Evolutionary conservation across 176 grass and related monocot genomes (phyloP), one percentile per base, ranked within the genome.

Genomic region (Oryza glumipatula): DNA sequence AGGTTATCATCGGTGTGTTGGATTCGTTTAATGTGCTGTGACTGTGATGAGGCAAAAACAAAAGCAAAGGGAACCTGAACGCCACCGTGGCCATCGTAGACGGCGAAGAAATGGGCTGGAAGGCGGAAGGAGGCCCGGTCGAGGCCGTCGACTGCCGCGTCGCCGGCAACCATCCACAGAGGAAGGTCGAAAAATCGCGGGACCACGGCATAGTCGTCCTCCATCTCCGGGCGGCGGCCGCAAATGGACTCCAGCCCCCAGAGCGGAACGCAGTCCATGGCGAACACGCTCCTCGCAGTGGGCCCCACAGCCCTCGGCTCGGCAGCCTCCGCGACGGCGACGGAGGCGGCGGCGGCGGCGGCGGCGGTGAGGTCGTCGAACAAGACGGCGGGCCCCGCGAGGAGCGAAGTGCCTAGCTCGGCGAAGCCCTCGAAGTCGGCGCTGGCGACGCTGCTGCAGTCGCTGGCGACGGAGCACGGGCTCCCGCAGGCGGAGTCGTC

Each of bases 31-130:
- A 7, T 60, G 51, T 36, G 74, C 5, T 60, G 51, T 36, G 74
- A 1, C 5, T 60, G 51, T 36, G 74, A 1, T n/a, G 41, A 47
- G 43, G 30, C 6, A 78, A 72, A 41, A 8, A 4, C 38, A 39
- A 39, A 39, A 39, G 38, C 38, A 39, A 7, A 39, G 6, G 13
- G 12, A 19, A 92, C 93, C 91, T 96, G 82, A 12, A 82, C 80
- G 69, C 94, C 94, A 39, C 94, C 94, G 78, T 96, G 94, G 52
- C 94, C 94, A 44, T 96, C 91, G 76, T 93, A 96, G 47, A 96
- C 94, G 60, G 84, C 94, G 77, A 96, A 96, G 71, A 96, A 93
- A 84, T 96, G 94, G 11, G 91, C 74, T 14, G 91, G 89, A 41
- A 93, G 84, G 68, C 89, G 81, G 82, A 97, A 90, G 19, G 88